Evolutionary conservation across 495 filamentous ascomycete species (phyloP), one percentile per base, ranked within the genome.

Genomic region (Penicillium macrosclerotiorum): DNA sequence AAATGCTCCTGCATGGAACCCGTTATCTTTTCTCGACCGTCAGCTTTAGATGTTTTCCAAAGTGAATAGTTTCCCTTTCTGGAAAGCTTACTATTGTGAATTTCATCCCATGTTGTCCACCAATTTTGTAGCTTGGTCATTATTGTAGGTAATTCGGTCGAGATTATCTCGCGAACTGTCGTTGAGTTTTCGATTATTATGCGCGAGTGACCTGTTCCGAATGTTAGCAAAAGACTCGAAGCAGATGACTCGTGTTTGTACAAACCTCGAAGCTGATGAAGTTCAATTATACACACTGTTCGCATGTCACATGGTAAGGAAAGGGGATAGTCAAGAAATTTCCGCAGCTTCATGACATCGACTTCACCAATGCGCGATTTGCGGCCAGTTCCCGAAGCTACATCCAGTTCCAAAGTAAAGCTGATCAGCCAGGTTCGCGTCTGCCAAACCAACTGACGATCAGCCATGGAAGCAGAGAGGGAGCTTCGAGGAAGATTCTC

Each of bases 91-190:
- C 69, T 67, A 9, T 62, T 57, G 40, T 72, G 69, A n/a, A 71
- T 64, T n/a, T 69, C 60, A 37, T 72, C 69, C 69, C 69, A 72
- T 14, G 57, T 62, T 1, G 58, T 60, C 65, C 65, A 71, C 69
- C 69, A 72, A 13, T 51, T 62, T 22, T 68, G 62, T 6, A 72
- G 44, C 33, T 64, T 60, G 17, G 51, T 35, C 64, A 72, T 67
- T 3, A 69, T 64, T 4, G 59, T 57, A 2, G 69, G 69, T 1
- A 72, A 38, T 29, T 70, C 65, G 9, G 37, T 47, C 4, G 52
- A 32, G 8, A 66, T 51, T 16, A 72, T 64, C n/a, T 69, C 59
- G 13, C 45, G 35, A 13, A 62, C 51, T 3, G 62, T 61, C 8
- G 45, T 37, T 4, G 57, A 36, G 18, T 60, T 69, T 9, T 72